Conservation (phyloP, 805 yeast species). For the Saccharomycopsis capsularis region DNA sequence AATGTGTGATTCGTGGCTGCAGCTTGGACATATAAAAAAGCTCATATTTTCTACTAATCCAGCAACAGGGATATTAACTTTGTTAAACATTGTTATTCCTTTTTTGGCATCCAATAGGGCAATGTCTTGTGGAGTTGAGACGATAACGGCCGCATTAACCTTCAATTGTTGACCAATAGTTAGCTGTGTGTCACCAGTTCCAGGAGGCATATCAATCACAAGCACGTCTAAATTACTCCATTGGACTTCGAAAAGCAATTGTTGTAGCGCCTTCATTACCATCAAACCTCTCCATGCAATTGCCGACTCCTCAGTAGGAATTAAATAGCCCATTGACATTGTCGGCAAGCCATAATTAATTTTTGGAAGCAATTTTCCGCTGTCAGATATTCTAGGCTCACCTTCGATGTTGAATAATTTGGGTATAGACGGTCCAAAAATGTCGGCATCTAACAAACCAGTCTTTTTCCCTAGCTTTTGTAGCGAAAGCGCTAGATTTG, state of each 20-base stretch:
- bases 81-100: conserved; percentile 72
- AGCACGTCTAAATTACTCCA: conserved; percentile 66
- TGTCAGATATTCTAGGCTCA: conserved; percentile 51
- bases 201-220: conserved; percentile 84
- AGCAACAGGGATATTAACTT: conserved; percentile 61
- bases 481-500: conserved; percentile 61
- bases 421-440: conserved; percentile 83
- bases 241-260: conserved; percentile 71
- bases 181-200: conserved; percentile 83
- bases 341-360: conserved; percentile 69
- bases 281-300: conserved; percentile 83
- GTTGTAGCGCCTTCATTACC: conserved; percentile 84
- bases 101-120: conserved; percentile 75
- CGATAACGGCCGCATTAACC: conserved; percentile 74
- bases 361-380: conserved; percentile 58
- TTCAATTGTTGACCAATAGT: conserved; percentile 74
- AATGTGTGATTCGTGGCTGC: conserved; percentile 63
- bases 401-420: conserved; percentile 60
- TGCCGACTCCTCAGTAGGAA: conserved; percentile 57
- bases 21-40: conserved; percentile 65
- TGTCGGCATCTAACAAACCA: conserved; percentile 73
- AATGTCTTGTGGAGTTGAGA: conserved; percentile 81
- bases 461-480: conserved; percentile 45
- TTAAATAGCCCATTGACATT: conserved; percentile 86
- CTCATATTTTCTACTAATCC: conserved; percentile 86